Base-by-base conservation (phyloP, 2,329 filamentous ascomycete species). In the Cyphellophora attinorum region DNA sequence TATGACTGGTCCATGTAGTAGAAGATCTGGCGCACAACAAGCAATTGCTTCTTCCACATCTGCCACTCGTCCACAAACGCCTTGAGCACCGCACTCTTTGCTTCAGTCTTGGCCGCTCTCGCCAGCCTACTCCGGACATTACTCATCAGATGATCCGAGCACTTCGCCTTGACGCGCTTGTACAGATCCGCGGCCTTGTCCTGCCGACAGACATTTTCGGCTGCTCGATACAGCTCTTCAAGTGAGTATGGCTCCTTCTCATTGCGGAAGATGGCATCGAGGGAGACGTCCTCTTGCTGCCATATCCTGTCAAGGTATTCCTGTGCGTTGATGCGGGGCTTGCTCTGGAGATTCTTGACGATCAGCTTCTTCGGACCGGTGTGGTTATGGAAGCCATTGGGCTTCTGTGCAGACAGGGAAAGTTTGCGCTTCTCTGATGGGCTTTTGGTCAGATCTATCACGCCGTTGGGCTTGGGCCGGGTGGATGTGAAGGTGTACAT, bases 1-100 rank as follows among this genome's bases (percentile, higher is more conserved):
- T 86, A 95, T 2, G 86, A 84, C 43, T 91, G 79, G 55, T 98
- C 89, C 45, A 98, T 72, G 52, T 88, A 98, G 62, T 86, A 93
- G 60, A 95, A 96, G 25, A 93, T 81, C 44, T 83, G 89, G 31
- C 86, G 76, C 34, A 98, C 74, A 11, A 79, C 78, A 45, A 78
- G 81, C 61, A 85, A 68, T 57, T 91, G 81, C 27, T 70, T 64
- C 48, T 79, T 81, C 88, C 89, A 98, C 14, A 65, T 66, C 37
- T 70, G 68, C 89, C 91, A 98, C 34, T 70, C 68, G 28, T 62
- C 55, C 30, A 78, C 59, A 16, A 78, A 70, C 4, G 62, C 61
- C 49, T 69, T 67, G 40, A 95, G 59, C 36, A 81, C 66, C 25
- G 79, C 74, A 8, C 85, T 64, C 41, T 80, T 72, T 3, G 70